These are phyloP conservation scores for Fraxinus xanthoxyloides DNA, from an alignment of 305 asterid species.

Conservation along the genomic window DNA sequence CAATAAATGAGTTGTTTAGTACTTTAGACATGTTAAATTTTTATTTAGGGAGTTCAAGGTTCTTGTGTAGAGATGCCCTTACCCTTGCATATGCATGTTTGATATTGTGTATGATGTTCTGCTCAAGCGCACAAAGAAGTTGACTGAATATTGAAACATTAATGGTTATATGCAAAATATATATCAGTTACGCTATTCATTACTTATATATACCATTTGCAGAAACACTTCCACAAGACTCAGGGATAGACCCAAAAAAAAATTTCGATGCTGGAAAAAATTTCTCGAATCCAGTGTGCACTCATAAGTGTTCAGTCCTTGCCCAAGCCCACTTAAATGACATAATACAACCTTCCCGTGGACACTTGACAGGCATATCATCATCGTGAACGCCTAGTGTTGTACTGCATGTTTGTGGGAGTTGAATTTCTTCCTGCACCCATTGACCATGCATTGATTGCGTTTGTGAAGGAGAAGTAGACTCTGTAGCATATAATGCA, in stretches of 20 bases:
- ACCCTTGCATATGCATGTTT: slow-evolving; percentile 83
- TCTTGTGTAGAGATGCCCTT: slow-evolving; percentile 64
- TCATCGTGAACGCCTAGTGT: background rate
- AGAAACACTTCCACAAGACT: background rate
- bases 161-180: slow-evolving; percentile 70
- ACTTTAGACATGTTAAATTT: slow-evolving; percentile 60
- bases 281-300: slow-evolving; percentile 26
- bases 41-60: slow-evolving; percentile 56
- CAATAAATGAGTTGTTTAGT: slow-evolving; percentile 53
- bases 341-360: background rate
- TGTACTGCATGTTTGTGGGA: background rate
- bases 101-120: slow-evolving; percentile 76
- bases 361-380: background rate
- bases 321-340: background rate
- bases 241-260: too few relatives aligned
- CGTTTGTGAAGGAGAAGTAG: background rate
- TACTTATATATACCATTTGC: background rate
- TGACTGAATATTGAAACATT: slow-evolving; percentile 58
- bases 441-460: background rate
- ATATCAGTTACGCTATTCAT: slow-evolving; percentile 50
- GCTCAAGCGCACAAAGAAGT: slow-evolving; percentile 90
- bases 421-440: background rate
- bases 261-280: too few relatives aligned
- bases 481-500: too few relatives aligned
- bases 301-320: background rate